A percentile compares a stretch with the other conserved stretches of the same genome.
phyloP scores from a whole-genome alignment of 129 eudicot species.

The Apium graveolens region DNA sequence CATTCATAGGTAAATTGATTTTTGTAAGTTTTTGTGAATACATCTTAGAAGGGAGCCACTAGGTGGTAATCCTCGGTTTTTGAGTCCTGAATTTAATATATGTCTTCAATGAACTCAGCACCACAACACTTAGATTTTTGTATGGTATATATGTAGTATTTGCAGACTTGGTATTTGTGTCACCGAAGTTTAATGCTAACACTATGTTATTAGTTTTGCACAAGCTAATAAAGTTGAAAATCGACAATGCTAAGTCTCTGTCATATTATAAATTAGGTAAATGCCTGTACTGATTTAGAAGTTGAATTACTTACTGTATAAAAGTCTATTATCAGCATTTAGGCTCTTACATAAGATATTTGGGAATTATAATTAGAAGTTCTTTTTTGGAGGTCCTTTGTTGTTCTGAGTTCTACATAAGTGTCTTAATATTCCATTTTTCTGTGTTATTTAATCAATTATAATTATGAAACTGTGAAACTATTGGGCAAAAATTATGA shows the following conservation, averaged over 20 bases:
- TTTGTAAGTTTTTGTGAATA: not conserved
- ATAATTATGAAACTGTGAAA: not conserved
- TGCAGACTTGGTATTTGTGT: not conserved
- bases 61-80: not conserved
- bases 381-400: not conserved
- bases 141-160: no score
- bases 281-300: not conserved
- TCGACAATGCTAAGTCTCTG: not conserved
- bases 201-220: not conserved
- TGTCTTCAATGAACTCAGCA: not conserved
- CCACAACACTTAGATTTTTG: not conserved
- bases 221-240: not conserved
- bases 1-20: not conserved
- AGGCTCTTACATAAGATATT: not conserved
- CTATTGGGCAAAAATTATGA: not conserved
- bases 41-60: not conserved
- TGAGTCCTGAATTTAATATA: not conserved
- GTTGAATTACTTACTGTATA: not conserved
- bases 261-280: not conserved
- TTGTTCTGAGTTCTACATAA: not conserved
- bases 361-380: not conserved
- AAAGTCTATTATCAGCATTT: not conserved
- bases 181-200: not conserved
- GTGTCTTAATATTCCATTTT: no score
- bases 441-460: not conserved